Base-by-base conservation (phyloP, 805 yeast species). In the Candida orba region DNA sequence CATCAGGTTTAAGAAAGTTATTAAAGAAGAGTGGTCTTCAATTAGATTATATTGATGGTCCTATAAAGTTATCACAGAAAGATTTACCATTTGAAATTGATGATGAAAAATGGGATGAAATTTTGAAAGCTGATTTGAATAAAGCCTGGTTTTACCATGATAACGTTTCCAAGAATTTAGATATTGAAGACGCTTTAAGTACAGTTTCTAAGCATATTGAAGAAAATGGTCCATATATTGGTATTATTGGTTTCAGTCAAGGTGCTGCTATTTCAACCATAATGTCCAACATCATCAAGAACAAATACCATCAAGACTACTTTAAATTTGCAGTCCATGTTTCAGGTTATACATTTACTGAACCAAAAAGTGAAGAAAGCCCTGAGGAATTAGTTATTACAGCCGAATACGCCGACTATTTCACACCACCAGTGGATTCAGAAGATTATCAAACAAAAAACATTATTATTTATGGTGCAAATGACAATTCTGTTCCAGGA, bases 201-300 rank as follows among this genome's bases (percentile, higher is more conserved):
- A 56, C 66, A 39, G 76, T 71, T 36, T 68, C 67, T 22, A 63
- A 69, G 23, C 76, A 78, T 49, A 70, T 85, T 37, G 67, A 72
- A 24, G 70, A 72, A 41, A 77, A 85, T 37, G 88, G 87, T 1
- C 97, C 97, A 2, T 85, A 87, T 52, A 84, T 82, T 20, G 99
- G 98, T 6, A 66, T 91, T 18, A 65, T 93, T 36, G 98, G 97
- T 1, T 91, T 91, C 60, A 83, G 95, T 10, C 98, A 93, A 62
- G 99, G 99, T 49, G 95, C 97, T 7, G 95, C 93, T 2, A 66
- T 91, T 31, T 81, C 87, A 1, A 85, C 91, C 1, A 69, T 86
- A 23, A 59, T 89, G 27, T 69, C 85, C 36, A 77, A 79, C 51
- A 71, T 73, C 34, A 79, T 83, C 49, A 69, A 75, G 20, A 65